A percentile compares a stretch with the other conserved stretches of the same genome.
phyloP scores from a whole-genome alignment of 1,284 basidiomycete genomes.

The Trichosporon ovoides region DNA sequence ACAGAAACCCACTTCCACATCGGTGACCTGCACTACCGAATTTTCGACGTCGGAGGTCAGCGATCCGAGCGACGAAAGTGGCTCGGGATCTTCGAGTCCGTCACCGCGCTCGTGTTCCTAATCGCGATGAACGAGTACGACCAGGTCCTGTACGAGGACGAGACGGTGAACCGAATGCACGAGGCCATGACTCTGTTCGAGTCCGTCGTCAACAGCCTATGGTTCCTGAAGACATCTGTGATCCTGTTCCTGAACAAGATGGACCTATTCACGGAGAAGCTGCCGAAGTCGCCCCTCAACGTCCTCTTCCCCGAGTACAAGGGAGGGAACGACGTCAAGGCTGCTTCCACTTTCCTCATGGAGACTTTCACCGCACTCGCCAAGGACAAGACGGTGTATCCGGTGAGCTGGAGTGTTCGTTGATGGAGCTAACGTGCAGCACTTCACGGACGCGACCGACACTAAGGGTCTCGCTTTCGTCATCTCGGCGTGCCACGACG shows the following conservation, averaged over 20 bases:
- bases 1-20: slow-evolving; percentile 89
- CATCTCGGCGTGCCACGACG: slow-evolving; percentile 54
- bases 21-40: slow-evolving; percentile 78
- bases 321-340: slow-evolving; percentile 71
- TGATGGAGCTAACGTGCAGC: slow-evolving; percentile 20
- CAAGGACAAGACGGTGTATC: slow-evolving; percentile 60
- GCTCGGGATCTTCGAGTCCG: slow-evolving; percentile 93
- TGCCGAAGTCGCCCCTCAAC: slow-evolving; percentile 75
- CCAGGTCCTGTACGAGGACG: slow-evolving; percentile 74
- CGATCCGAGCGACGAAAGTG: slow-evolving; percentile 58
- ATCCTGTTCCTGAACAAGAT: slow-evolving; percentile 85
- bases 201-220: slow-evolving; percentile 87
- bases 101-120: slow-evolving; percentile 66
- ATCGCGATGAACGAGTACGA: slow-evolving; percentile 83
- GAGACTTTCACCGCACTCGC: slow-evolving; percentile 82
- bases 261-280: slow-evolving; percentile 90
- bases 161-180: slow-evolving; percentile 93
- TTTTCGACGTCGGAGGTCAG: slow-evolving; percentile 57
- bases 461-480: slow-evolving; percentile 55
- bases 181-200: slow-evolving; percentile 92
- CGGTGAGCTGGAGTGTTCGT: slow-evolving; percentile 23
- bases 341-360: slow-evolving; percentile 76
- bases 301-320: slow-evolving; percentile 79
- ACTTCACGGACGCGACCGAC: slow-evolving; percentile 53
- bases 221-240: slow-evolving; percentile 48